Evolutionary conservation across 2,329 filamentous ascomycete species (phyloP), one percentile per base, ranked within the genome.

Genomic region (Fusarium robinianum): DNA sequence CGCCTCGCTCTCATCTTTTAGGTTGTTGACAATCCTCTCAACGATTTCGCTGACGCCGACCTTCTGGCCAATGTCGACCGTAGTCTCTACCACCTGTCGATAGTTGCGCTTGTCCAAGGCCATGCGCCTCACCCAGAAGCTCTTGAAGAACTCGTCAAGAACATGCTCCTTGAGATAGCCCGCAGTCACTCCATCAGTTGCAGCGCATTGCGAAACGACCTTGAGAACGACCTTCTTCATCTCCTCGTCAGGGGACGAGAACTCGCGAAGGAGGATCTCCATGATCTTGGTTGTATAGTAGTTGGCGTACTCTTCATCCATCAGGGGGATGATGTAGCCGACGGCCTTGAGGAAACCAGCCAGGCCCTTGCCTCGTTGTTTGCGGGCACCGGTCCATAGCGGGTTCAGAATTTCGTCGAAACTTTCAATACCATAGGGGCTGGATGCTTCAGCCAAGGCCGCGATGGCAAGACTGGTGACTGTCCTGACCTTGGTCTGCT

Each of bases 171-270:
- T 97, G 26, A 99, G 79, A 63, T 97, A 99, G 25, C 85, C 87
- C 23, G 91, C 88, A 22, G 94, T 97, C 18, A 99, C 94, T 72
- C 94, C 94, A 63, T 95, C 88, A 3, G 92, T 97, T 58, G 87
- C 87, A 6, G 94, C 89, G 64, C 94, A 97, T 65, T 99, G 94
- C 12, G 91, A 96, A 11, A 99, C 84, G 18, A 99, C 94, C 71
- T 97, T 97, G 46, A 99, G 75, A 6, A 99, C 94, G 1, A 99
- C 94, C 74, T 99, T 99, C 74, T 97, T 99, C 94, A 99, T 99
- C 70, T 99, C 94, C 69, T 99, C 94, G 57, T 99, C 94, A 0
- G 94, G 94, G 1, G 92, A 96, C 6, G 90, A 88, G 63, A 99
- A 99, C 66, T 99, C 94, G 61, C 94, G 84, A 19, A 97, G 81